Base-by-base conservation (phyloP, 768 basidiomycete species). In the Ramaria rubella region DNA sequence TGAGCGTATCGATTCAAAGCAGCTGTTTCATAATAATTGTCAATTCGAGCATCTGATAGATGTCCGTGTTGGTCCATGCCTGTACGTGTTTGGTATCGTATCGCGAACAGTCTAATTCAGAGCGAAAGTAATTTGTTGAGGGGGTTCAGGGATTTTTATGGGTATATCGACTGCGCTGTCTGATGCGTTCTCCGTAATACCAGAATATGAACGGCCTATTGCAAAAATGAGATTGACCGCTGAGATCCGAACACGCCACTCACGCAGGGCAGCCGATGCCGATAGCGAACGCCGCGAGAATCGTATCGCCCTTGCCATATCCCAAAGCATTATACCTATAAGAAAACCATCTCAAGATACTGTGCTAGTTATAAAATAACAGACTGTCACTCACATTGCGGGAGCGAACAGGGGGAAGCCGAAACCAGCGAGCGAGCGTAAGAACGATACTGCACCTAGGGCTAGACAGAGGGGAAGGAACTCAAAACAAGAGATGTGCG, bases 331-430 rank as follows among this genome's bases (percentile, higher is more conserved):
- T 66, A 67, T 79, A 89, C 55, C 55, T 56, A 9, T 4, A 60
- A 66, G 24, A 48, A 2, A 48, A 42, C 8, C 29, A 48, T 48
- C 23, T 48, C 46, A 29, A 15, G 26, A 24, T 2, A 14, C 21
- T 42, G 23, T 19, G 23, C 24, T 17, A 52, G n/a, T n/a, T 7
- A 21, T 27, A 23, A 19, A 31, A 30, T 30, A 23, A 23, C 27
- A 52, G 42, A 61, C 50, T n/a, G 55, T 58, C 61, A 34, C 45
- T 56, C 12, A 56, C 81, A 90, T 85, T 34, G 77, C 72, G 19
- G 84, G 81, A 3, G 82, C 85, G 61, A 90, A 90, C n/a, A 90
- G 69, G 2, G 88, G 89, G 64, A 91, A 89, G 1, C 77, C 81
- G 52, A 87, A 90, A 0, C 88, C 88, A 1, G 81, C 79, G 0